Conservation (phyloP, 371 early-diverging fungal species). For the Smittium culicis region DNA sequence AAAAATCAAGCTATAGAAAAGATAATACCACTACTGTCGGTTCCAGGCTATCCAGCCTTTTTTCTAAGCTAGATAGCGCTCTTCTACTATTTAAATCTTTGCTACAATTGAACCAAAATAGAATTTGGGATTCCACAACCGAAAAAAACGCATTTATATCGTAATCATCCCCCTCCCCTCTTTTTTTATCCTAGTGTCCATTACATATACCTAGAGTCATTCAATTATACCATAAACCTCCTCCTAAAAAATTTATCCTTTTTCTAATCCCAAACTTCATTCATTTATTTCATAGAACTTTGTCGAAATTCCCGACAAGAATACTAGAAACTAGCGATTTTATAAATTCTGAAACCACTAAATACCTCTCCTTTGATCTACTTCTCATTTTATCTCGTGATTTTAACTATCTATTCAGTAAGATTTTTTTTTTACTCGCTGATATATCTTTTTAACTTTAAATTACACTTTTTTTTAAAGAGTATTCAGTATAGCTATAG, state of each 20-base stretch:
- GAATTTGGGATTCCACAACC: background rate
- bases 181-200: no score
- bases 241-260: background rate
- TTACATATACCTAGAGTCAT: no score
- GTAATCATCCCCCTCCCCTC: no score
- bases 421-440: background rate
- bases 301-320: background rate
- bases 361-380: background rate
- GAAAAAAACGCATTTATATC: conserved; percentile 2
- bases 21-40: background rate
- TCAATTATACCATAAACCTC: background rate
- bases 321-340: background rate
- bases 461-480: no score
- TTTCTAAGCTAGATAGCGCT: background rate
- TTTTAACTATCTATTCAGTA: conserved; percentile 4
- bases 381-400: background rate
- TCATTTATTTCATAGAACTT: no score
- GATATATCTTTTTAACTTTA: background rate
- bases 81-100: background rate
- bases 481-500: no score
- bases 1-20: background rate
- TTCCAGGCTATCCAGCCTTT: background rate
- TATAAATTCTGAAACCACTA: background rate
- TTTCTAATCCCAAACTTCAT: no score
- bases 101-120: background rate